Evolutionary conservation across 2,329 filamentous ascomycete species (phyloP), one percentile per base, ranked within the genome.

Genomic region (Lecanicillium sp.): DNA sequence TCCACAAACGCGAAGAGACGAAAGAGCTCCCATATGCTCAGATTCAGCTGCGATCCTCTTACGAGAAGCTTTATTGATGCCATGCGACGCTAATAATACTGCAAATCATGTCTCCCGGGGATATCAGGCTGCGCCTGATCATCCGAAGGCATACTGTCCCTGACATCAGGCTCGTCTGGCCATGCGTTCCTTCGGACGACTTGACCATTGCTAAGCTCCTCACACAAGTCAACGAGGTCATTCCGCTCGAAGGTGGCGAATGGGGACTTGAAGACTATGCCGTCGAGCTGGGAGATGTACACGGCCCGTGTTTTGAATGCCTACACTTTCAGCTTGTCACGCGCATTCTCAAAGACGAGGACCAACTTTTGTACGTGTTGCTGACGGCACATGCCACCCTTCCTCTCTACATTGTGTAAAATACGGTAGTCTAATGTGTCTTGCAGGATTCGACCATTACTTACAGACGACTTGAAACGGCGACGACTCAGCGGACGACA

Each of bases 201-300:
- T 71, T 79, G 38, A 94, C 87, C 3, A 71, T 95, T 44, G 74
- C 84, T 20, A 78, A 83, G 48, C 74, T 96, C 3, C 69, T 96
- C 28, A 78, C 84, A 46, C 75, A 87, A 44, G 69, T 96, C 48
- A 89, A 94, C 60, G 77, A 85, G 31, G 72, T 84, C 13, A 67
- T 96, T 2, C 88, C 89, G 0, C 75, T 97, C 0, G 88, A 95
- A 63, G 79, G 81, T 41, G 71, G 72, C 29, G 71, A 87, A 43
- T 95, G 87, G 87, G 87, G 87, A 0, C 64, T 95, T 4, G 89
- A 96, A 53, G 87, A 96, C 56, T 97, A 97, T 59, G 76, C 76
- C 8, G 86, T 95, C 20, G 85, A 94, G 59, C 71, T 95, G 4
- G 60, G 60, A 15, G 69, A 72, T 40, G 35, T 17, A 30, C 61